A percentile compares a stretch with the other conserved stretches of the same genome.
Evolutionary conservation across 2,329 filamentous ascomycete genomes (phyloP).

Genomic region (Botrytis fragariae): DNA sequence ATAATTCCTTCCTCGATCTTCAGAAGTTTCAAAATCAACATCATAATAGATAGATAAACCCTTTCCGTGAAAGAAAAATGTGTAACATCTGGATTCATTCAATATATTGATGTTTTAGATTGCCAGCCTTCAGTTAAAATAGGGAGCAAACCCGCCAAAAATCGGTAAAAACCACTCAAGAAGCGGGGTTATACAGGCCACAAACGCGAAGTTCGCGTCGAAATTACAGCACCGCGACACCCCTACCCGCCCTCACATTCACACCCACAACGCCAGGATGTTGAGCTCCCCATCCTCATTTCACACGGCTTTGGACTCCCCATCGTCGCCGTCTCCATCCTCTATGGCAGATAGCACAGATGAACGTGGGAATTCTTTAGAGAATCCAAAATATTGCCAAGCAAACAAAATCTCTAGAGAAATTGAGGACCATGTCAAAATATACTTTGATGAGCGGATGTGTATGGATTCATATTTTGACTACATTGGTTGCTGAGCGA

Average conservation of each 20-base stretch:
- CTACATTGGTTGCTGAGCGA: not conserved
- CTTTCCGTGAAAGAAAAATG: not conserved
- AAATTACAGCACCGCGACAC: not conserved
- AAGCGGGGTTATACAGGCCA: not conserved
- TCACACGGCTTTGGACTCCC: slow-evolving; percentile 1
- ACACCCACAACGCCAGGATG: slow-evolving; percentile 1
- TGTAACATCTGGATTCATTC: not conserved
- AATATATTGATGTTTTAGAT: not conserved
- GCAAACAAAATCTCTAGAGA: slow-evolving; percentile 10
- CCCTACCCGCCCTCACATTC: not conserved
- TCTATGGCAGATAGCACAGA: slow-evolving; percentile 11
- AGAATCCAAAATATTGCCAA: slow-evolving; percentile 4
- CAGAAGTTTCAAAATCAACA: not conserved
- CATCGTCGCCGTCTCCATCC: not conserved
- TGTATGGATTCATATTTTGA: slow-evolving; percentile 11
- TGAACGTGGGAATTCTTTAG: not conserved
- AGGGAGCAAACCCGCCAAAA: not conserved
- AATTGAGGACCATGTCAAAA: slow-evolving; percentile 11
- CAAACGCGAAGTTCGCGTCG: slow-evolving; percentile 3
- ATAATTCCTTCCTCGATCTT: not conserved
- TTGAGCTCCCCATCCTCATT: slow-evolving; percentile 15
- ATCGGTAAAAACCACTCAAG: not conserved
- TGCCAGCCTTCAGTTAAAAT: not conserved
- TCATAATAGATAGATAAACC: not conserved
- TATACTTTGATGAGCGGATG: slow-evolving; percentile 19